These are phyloP conservation scores for Scedosporium minutisporum DNA, from an alignment of 2,329 filamentous ascomycete species.

Conservation along the genomic window DNA sequence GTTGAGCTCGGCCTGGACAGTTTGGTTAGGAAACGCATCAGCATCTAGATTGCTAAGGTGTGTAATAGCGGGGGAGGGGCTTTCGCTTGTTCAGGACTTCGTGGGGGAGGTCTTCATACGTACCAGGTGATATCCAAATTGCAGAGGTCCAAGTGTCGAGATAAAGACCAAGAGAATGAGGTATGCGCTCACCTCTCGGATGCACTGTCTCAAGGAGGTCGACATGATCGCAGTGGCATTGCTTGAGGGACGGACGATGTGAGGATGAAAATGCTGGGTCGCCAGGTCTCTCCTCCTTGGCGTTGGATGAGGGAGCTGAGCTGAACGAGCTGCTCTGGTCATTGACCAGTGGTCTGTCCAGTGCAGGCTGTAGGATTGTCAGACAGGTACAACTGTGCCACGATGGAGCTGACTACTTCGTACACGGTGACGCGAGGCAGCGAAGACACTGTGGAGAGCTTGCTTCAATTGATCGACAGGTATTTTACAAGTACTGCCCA, in stretches of 20 bases:
- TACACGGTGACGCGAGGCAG: neutral
- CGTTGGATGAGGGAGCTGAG: neutral
- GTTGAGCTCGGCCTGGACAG: conserved; percentile 74
- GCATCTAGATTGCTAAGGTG: conserved; percentile 7
- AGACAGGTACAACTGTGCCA: neutral
- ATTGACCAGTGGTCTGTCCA: too few species aligned
- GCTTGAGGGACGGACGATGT: too few species aligned
- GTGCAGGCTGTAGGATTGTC: neutral
- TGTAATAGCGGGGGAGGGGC: neutral
- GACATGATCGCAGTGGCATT: neutral
- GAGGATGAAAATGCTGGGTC: too few species aligned
- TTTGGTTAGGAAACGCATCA: neutral
- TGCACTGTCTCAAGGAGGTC: neutral
- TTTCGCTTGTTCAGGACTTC: neutral
- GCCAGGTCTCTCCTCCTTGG: too few species aligned
- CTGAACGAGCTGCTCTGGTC: too few species aligned
- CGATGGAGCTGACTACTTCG: neutral
- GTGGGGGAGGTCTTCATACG: conserved; percentile 12
- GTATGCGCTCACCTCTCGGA: conserved; percentile 36
- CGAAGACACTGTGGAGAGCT: too few species aligned
- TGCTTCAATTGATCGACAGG: too few species aligned
- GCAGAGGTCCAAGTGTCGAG: conserved; percentile 76
- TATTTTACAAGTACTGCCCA: too few species aligned
- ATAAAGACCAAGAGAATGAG: conserved; percentile 67
- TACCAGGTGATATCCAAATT: conserved; percentile 92